Percentiles rank a stretch among this genome's conserved stretches.
These are phyloP conservation scores for Gynandropsis gynandra DNA, from an alignment of 345 rosid species.

Conservation along the genomic window DNA sequence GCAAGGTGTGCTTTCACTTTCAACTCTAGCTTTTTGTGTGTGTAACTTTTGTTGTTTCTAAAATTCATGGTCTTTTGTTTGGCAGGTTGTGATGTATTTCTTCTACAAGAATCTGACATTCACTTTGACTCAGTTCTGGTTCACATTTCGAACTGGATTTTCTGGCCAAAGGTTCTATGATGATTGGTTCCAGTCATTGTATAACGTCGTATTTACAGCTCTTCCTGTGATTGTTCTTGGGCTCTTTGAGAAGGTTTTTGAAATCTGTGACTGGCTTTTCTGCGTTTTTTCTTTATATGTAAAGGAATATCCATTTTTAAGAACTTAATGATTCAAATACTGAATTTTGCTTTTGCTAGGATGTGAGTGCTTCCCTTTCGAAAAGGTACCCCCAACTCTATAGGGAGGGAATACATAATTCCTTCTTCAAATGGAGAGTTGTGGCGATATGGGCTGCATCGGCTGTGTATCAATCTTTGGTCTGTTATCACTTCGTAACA, in stretches of 20 bases:
- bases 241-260: constrained; percentile 86
- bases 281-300: not conserved
- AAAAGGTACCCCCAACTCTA: constrained; percentile 91
- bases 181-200: constrained; percentile 98
- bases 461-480: constrained; percentile 80
- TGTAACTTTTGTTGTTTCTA: not conserved
- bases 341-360: constrained; percentile 39
- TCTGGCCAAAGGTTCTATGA: constrained; percentile 99
- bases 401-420: constrained; percentile 76
- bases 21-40: constrained; percentile 9
- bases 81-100: constrained; percentile 92
- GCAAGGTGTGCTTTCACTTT: constrained; percentile 57
- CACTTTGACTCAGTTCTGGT: constrained; percentile 98
- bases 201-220: constrained; percentile 84
- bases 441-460: constrained; percentile 81
- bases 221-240: constrained; percentile 87
- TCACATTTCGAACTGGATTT: constrained; percentile 91
- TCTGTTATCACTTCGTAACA: constrained; percentile 60
- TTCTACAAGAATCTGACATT: constrained; percentile 97
- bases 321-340: not conserved
- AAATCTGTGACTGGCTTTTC: not conserved
- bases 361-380: constrained; percentile 89
- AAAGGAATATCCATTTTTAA: not conserved
- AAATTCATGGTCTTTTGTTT: constrained; percentile 17
- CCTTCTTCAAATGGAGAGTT: constrained; percentile 84